Evolutionary conservation across 257 asterid genomes (phyloP).

Genomic region (Ophiorrhiza pumila): DNA sequence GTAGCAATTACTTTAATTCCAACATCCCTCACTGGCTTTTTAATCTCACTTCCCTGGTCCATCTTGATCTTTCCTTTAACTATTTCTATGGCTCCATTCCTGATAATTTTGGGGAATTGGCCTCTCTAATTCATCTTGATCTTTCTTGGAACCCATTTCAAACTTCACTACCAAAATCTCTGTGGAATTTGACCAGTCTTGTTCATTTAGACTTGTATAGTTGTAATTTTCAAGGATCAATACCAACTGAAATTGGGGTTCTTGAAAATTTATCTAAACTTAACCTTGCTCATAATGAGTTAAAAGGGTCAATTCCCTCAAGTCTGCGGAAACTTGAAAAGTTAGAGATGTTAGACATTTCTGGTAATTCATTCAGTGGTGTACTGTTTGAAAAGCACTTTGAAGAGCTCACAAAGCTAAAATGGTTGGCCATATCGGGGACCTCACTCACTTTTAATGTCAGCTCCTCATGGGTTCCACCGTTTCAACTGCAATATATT

Average conservation of each 20-base stretch:
- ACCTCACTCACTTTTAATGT: conserved; percentile 5
- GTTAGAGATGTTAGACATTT: background rate
- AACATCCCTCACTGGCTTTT: background rate
- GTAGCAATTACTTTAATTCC: background rate
- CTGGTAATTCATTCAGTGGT: conserved; percentile 15
- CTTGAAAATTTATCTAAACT: background rate
- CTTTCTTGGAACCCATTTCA: background rate
- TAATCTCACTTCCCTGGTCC: background rate
- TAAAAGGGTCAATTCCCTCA: background rate
- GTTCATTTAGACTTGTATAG: background rate
- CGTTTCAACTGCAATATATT: conserved; percentile 7
- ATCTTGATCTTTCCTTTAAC: background rate
- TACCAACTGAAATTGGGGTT: background rate
- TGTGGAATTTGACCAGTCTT: background rate
- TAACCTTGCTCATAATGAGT: background rate
- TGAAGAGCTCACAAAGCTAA: background rate
- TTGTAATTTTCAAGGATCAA: background rate
- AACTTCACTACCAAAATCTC: background rate
- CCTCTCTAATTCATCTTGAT: background rate
- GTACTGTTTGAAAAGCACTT: conserved; percentile 8
- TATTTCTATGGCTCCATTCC: background rate
- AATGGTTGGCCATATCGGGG: background rate
- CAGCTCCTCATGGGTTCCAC: conserved; percentile 22
- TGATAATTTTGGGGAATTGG: background rate
- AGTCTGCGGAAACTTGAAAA: background rate